Percentiles rank a stretch among this genome's conserved stretches.
These are phyloP conservation scores for Hamamelis virginiana DNA, from an alignment of 164 flowering plant genomes.

Conservation along the genomic window DNA sequence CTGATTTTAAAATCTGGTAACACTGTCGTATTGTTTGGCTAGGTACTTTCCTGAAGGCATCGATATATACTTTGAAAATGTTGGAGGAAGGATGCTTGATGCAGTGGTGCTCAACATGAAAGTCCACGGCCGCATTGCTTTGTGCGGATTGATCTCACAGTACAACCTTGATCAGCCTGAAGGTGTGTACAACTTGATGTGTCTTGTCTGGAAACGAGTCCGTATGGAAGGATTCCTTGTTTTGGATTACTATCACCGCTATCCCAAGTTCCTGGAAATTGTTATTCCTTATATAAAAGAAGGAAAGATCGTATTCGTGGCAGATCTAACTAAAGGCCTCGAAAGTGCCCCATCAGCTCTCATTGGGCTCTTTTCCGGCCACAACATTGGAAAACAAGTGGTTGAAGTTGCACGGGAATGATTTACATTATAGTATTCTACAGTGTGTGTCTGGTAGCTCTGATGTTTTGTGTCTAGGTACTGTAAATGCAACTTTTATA, in stretches of 20 bases:
- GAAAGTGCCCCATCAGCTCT: constrained; percentile 31
- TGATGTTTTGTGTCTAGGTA: too few relatives aligned
- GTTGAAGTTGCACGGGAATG: constrained; percentile 22
- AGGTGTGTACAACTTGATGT: constrained; percentile 40
- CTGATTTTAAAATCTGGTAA: too few relatives aligned
- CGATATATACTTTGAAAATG: constrained; percentile 67
- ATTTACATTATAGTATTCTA: background rate
- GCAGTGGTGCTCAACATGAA: constrained; percentile 63
- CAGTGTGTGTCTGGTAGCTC: too few relatives aligned
- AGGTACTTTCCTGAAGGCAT: too few relatives aligned
- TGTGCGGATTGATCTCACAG: constrained; percentile 64
- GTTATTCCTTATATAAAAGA: constrained; percentile 26
- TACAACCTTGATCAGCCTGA: too few relatives aligned
- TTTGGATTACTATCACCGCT: constrained; percentile 27
- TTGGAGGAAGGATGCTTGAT: constrained; percentile 64
- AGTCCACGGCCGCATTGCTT: constrained; percentile 45
- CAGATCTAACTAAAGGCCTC: constrained; percentile 32
- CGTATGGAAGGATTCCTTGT: too few relatives aligned
- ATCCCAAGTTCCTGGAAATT: too few relatives aligned
- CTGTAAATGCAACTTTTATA: too few relatives aligned
- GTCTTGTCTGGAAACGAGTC: constrained; percentile 30
- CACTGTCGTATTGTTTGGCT: too few relatives aligned
- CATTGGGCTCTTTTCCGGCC: constrained; percentile 28
- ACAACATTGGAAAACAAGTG: constrained; percentile 33
- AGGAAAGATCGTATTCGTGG: constrained; percentile 30